Conservation (phyloP, 768 basidiomycete species). For the Lactarius hengduanensis region DNA sequence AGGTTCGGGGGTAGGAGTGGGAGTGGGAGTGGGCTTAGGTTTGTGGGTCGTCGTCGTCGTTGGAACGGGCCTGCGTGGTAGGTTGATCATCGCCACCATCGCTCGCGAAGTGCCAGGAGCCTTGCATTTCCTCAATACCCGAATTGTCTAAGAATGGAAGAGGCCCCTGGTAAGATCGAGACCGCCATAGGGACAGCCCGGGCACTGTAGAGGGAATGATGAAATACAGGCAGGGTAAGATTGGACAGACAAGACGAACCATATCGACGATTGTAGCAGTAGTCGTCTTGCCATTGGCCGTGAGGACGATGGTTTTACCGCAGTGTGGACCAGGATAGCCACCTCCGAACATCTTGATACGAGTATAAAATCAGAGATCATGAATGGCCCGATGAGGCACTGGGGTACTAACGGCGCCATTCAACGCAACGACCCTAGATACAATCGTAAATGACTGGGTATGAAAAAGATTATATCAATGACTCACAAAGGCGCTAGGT, state of each 20-base stretch:
- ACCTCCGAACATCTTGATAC: slow-evolving; percentile 48
- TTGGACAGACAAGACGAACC: slow-evolving; percentile 38
- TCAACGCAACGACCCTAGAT: slow-evolving; percentile 24
- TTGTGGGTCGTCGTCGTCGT: background rate
- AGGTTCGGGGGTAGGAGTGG: background rate
- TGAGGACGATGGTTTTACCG: slow-evolving; percentile 60
- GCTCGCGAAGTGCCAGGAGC: slow-evolving; percentile 41
- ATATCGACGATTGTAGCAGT: slow-evolving; percentile 60
- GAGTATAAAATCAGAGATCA: background rate
- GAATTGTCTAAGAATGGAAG: slow-evolving; percentile 43
- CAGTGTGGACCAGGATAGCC: slow-evolving; percentile 68
- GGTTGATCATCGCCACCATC: background rate
- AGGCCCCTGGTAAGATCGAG: slow-evolving; percentile 50
- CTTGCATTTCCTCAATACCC: slow-evolving; percentile 38
- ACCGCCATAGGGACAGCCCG: slow-evolving; percentile 39
- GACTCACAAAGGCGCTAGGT: slow-evolving; percentile 8
- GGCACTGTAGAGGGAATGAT: slow-evolving; percentile 37
- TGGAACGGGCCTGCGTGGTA: background rate
- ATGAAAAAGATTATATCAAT: background rate
- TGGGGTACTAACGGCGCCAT: slow-evolving; percentile 11
- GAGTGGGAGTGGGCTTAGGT: background rate
- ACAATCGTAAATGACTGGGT: background rate
- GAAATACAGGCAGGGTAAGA: background rate
- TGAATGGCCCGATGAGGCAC: background rate
- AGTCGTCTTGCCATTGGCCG: slow-evolving; percentile 57